A percentile compares a stretch with the other conserved stretches of the same genome.
phyloP scores from a whole-genome alignment of 345 rosid species.

The Carallia brachiata region DNA sequence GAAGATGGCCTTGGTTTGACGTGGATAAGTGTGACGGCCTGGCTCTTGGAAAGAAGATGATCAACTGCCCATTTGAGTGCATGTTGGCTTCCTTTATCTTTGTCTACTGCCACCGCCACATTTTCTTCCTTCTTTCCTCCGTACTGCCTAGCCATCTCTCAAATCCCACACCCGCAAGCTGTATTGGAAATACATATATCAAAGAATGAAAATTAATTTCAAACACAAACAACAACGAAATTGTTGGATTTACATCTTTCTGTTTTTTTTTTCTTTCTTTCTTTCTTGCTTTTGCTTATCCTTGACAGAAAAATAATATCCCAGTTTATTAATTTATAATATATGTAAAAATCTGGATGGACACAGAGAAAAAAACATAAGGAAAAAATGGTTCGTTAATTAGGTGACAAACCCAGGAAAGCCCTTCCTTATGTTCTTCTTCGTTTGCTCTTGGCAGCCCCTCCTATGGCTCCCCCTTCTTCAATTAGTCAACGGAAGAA shows the following conservation, averaged over 20 bases:
- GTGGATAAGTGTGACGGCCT: conserved; percentile 53
- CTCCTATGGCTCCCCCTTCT: too few species aligned
- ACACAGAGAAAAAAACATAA: too few species aligned
- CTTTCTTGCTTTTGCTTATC: too few species aligned
- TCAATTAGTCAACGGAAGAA: too few species aligned
- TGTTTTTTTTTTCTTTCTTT: too few species aligned
- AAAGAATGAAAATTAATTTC: too few species aligned
- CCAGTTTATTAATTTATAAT: too few species aligned
- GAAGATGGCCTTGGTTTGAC: conserved; percentile 37
- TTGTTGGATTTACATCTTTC: not conserved
- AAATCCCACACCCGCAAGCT: too few species aligned
- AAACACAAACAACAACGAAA: not conserved
- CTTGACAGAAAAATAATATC: too few species aligned
- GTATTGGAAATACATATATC: too few species aligned
- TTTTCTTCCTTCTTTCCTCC: not conserved
- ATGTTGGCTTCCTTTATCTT: conserved; percentile 18
- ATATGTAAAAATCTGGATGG: too few species aligned
- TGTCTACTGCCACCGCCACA: conserved; percentile 26
- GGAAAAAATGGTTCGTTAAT: too few species aligned
- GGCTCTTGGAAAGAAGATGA: conserved; percentile 10
- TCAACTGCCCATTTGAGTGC: conserved; percentile 26
- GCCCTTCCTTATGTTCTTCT: not conserved
- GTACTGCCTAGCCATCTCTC: not conserved
- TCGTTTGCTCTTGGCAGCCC: not conserved
- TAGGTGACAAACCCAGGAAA: not conserved